Conservation (phyloP, 495 filamentous ascomycete genomes). For the Aspergillus egyptiacus region DNA sequence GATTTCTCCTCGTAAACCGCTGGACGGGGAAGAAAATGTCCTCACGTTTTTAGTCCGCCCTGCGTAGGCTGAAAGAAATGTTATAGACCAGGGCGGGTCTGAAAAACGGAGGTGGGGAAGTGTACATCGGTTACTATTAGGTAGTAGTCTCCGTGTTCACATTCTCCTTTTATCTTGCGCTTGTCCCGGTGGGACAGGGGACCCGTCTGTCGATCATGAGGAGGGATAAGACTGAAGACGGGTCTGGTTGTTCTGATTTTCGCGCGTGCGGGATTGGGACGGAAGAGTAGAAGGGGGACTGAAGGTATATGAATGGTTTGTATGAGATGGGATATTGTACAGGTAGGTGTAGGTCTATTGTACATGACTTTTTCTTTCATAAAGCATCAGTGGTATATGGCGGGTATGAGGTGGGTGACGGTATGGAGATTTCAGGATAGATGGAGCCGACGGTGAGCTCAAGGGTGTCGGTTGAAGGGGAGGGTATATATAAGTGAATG, state of each 20-base stretch:
- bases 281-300: conserved; percentile 10
- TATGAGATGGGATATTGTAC: conserved; percentile 15
- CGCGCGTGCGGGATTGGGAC: conserved; percentile 29
- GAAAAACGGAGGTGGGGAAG: conserved; percentile 45
- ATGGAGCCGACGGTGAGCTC: no score
- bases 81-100: conserved; percentile 34
- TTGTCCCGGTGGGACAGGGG: conserved; percentile 15
- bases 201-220: conserved; percentile 24
- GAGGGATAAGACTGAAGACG: conserved; percentile 24
- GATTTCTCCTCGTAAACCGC: neutral
- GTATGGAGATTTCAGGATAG: no score
- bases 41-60: conserved; percentile 50
- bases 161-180: conserved; percentile 41
- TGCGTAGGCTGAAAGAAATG: conserved; percentile 40
- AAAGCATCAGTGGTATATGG: conserved; percentile 11
- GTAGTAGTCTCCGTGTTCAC: conserved; percentile 34
- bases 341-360: conserved; percentile 13
- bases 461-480: neutral
- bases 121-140: conserved; percentile 26
- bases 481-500: neutral
- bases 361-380: conserved; percentile 13
- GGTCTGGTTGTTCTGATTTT: conserved; percentile 34
- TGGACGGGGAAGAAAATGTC: conserved; percentile 24
- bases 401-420: neutral
- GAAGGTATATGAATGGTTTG: conserved; percentile 13